These are phyloP conservation scores for Lactarius akahatsu DNA, from an alignment of 768 basidiomycete genomes.

Conservation along the genomic window DNA sequence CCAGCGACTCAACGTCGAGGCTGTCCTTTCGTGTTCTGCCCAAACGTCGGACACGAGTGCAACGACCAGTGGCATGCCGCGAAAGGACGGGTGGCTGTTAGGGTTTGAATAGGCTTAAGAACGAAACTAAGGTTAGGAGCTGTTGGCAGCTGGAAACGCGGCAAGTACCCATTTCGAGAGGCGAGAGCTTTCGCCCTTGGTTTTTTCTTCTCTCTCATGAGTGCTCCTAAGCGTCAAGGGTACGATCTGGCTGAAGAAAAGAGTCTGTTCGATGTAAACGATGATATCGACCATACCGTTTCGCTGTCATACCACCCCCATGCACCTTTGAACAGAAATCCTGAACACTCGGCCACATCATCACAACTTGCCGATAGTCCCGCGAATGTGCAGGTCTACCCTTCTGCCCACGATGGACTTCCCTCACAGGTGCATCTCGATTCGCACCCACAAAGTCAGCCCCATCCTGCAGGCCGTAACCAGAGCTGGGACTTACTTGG, in stretches of 20 bases:
- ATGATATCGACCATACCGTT: constrained; percentile 17
- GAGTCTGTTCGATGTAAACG: constrained; percentile 4
- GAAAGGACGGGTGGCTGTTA: neutral
- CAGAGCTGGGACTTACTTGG: constrained; percentile 53
- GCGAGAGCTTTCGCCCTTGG: neutral
- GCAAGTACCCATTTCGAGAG: neutral
- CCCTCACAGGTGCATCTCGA: neutral
- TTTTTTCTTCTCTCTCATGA: constrained; percentile 15
- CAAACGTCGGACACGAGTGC: neutral
- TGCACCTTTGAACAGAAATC: constrained; percentile 14
- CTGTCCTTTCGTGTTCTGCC: neutral
- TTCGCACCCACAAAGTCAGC: neutral
- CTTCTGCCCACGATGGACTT: constrained; percentile 8
- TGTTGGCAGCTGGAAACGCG: neutral
- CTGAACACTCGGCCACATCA: constrained; percentile 15
- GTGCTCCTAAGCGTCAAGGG: constrained; percentile 4
- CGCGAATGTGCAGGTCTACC: constrained; percentile 4
- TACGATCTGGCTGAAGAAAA: constrained; percentile 10
- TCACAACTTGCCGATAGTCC: neutral
- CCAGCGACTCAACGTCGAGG: neutral
- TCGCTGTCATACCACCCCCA: constrained; percentile 21
- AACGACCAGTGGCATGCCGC: neutral
- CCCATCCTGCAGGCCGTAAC: constrained; percentile 17
- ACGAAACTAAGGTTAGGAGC: constrained; percentile 12
- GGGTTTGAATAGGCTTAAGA: neutral